Evolutionary conservation across 805 yeast genomes (phyloP), one percentile per base, ranked within the genome.

Genomic region (Suhomyces sp.): DNA sequence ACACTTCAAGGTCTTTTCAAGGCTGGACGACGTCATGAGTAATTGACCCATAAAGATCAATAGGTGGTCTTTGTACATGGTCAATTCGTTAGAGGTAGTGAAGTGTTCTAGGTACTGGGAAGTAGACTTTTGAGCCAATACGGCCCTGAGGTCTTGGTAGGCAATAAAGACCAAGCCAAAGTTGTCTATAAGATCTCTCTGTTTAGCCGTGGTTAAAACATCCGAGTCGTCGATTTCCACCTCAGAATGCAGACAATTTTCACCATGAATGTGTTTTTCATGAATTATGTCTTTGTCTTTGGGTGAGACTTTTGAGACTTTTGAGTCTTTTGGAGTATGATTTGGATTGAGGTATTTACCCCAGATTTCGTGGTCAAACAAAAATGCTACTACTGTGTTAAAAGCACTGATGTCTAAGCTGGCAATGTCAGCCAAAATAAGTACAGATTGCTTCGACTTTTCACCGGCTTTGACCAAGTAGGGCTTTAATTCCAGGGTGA

Each of bases 1-100:
- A 24, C 86, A 77, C 60, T 90, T 78, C 51, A 90, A 73, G 1
- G 91, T 81, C 9, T 84, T 84, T 60, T 89, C 97, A 27, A 81
- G 69, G 31, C 76, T 78, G 0, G 96, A 83, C 0, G 88, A 78
- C 0, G 86, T 78, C 63, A 86, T 80, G 46, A 92, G 73, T 4
- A 89, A 77, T 60, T 82, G 85, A n/a, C 91, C 83, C 57, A 89
- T 65, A 43, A 86, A 71, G 49, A 84, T 81, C 27, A 91, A 68
- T 13, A 92, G 71, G 39, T 83, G 83, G 60, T 91, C 96, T 55
- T 87, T 84, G 64, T 71, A 80, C 6, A 64, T 57, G 13, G 66
- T 57, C 48, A 88, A 64, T 7, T 75, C 67, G 54, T 77, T 79
- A 20, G 56, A 55, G 25, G 48, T 21, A 7, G 55, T 35, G 40